Base-by-base conservation (phyloP, 2,329 filamentous ascomycete genomes). In the Monosporascus sp. region DNA sequence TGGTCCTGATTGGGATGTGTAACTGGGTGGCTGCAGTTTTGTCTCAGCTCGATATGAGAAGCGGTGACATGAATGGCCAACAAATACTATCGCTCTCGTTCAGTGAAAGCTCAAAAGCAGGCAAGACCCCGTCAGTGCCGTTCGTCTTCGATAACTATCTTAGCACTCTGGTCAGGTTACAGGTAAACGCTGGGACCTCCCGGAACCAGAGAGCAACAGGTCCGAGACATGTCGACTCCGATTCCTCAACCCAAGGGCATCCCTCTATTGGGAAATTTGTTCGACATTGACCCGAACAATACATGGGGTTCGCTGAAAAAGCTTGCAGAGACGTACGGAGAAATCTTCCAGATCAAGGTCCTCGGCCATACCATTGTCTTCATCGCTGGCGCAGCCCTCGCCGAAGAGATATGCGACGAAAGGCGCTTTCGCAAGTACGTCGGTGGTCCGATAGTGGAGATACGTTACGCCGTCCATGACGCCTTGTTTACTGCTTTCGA, bases 381-480 rank as follows among this genome's bases (percentile, higher is more conserved):
- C 55, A 70, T 75, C 1, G 72, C 72, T 1, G 67, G 68, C 49
- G 71, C 69, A 5, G 70, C 71, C 0, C 63, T 77, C 2, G 71
- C 71, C 9, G 72, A 74, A 55, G 74, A 76, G 53, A 49, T 76
- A 2, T 80, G 78, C 60, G 77, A 81, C 62, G 68, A 80, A 69
- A 74, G 70, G 60, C 74, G 78, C 0, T 81, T 81, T 64, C 75
- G 77, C 52, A 81, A 81, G 60, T 79, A 70, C 56, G 77, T 81
- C 2, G 76, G 76, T 31, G 78, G 77, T 0, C 78, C 78, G 4
- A 70, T 81, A 49, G 72, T 78, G 49, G 76, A 81, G 69, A 80
- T 80, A 53, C 72, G 77, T 22, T 69, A 71, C 27, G 67, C 74
- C 6, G 77, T 79, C 9, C 72, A 81, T 63, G 76, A 78, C 56